phyloP scores from a whole-genome alignment of 805 yeast species.

The Candida lessepsii region DNA sequence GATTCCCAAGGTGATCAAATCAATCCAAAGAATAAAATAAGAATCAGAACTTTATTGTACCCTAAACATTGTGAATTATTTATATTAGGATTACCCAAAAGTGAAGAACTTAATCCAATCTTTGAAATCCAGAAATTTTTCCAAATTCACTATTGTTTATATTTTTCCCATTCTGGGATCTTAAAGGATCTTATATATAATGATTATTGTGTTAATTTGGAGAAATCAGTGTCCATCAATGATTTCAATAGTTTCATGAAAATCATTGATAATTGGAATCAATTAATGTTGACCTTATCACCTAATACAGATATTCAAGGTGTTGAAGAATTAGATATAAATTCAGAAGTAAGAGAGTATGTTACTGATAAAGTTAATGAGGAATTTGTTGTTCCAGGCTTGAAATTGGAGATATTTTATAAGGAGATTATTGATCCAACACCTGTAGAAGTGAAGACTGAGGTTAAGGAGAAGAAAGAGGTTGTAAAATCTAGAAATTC shows the following conservation, averaged over 20 bases:
- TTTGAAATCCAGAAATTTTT: slow-evolving; percentile 55
- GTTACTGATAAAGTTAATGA: not conserved
- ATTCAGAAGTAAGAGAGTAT: slow-evolving; percentile 22
- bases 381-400: slow-evolving; percentile 1
- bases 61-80: slow-evolving; percentile 53
- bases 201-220: slow-evolving; percentile 34
- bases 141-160: slow-evolving; percentile 40
- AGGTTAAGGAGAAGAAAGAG: no score
- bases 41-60: slow-evolving; percentile 34
- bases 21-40: slow-evolving; percentile 30
- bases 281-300: slow-evolving; percentile 35
- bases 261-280: slow-evolving; percentile 42
- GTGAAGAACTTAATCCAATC: slow-evolving; percentile 60
- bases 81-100: slow-evolving; percentile 48
- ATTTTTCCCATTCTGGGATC: slow-evolving; percentile 36
- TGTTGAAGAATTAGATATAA: slow-evolving; percentile 20
- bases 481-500: no score
- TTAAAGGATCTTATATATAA: slow-evolving; percentile 30
- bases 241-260: slow-evolving; percentile 35
- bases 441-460: no score
- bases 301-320: slow-evolving; percentile 22
- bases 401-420: not conserved
- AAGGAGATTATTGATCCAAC: not conserved
- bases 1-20: slow-evolving; percentile 15
- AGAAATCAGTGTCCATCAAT: slow-evolving; percentile 29